These are phyloP conservation scores for Centrapalus pauciflorus DNA, from an alignment of 129 eudicot species.

Conservation along the genomic window DNA sequence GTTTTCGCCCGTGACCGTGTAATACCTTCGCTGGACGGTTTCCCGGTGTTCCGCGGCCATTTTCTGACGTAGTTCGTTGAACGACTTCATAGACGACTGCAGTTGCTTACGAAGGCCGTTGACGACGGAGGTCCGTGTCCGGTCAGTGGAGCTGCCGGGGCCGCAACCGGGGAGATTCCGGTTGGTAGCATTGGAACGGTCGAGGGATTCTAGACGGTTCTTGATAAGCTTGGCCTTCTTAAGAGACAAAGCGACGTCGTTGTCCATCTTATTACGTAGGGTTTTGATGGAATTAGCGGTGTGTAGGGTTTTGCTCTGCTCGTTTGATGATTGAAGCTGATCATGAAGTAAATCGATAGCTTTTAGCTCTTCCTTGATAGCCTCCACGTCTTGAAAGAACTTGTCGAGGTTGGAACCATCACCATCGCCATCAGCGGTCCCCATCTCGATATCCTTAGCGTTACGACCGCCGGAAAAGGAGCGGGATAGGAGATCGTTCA, in stretches of 20 bases:
- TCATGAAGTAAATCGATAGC: conserved; percentile 43
- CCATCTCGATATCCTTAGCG: conserved; percentile 42
- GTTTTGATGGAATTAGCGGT: conserved; percentile 52
- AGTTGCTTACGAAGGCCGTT: conserved; percentile 48
- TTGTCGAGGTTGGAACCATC: conserved; percentile 45
- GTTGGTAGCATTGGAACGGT: conserved; percentile 47
- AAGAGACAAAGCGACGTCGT: conserved; percentile 42
- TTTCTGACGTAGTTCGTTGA: conserved; percentile 42
- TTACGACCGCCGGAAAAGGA: conserved; percentile 44
- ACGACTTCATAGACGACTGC: conserved; percentile 31
- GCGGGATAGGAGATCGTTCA: conserved; percentile 72
- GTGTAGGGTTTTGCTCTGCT: conserved; percentile 65
- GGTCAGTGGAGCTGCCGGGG: conserved; percentile 70
- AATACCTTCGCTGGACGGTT: conserved; percentile 60
- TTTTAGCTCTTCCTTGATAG: conserved; percentile 44
- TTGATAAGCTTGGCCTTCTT: conserved; percentile 62
- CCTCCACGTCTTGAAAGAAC: conserved; percentile 64
- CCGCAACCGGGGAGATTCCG: conserved; percentile 65
- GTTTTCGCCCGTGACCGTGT: conserved; percentile 66
- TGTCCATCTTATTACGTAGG: conserved; percentile 51
- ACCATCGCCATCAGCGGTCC: conserved; percentile 6
- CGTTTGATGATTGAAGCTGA: conserved; percentile 56
- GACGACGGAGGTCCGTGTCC: conserved; percentile 66
- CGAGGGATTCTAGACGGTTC: conserved; percentile 50
- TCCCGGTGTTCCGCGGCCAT: conserved; percentile 63